Conservation (phyloP, 805 yeast species). For the Metschnikowia reukaufii region DNA sequence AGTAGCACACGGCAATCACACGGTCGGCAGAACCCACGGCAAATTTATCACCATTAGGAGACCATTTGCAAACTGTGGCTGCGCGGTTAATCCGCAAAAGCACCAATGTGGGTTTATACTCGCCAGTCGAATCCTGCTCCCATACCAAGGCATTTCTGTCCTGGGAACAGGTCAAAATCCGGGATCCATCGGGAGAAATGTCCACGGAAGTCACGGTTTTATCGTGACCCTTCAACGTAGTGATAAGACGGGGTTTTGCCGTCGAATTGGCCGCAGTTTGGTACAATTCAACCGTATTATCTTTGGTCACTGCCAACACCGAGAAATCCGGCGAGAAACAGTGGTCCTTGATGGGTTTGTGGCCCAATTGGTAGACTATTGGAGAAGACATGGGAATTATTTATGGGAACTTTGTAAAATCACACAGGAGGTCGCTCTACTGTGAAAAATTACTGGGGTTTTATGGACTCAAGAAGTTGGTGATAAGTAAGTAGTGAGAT, state of each 20-base stretch:
- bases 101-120: slow-evolving; percentile 83
- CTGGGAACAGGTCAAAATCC: slow-evolving; percentile 94
- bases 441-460: slow-evolving; percentile 8
- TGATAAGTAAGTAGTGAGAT: no score
- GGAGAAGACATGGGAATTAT: slow-evolving; percentile 24
- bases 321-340: slow-evolving; percentile 70
- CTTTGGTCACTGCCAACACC: slow-evolving; percentile 78
- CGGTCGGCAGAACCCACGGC: slow-evolving; percentile 97
- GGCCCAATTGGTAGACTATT: slow-evolving; percentile 64
- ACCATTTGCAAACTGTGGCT: slow-evolving; percentile 93
- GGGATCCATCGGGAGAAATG: slow-evolving; percentile 74
- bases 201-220: slow-evolving; percentile 94
- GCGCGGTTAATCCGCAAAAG: slow-evolving; percentile 91
- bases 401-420: neutral
- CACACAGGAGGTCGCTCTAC: slow-evolving; percentile 24
- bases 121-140: slow-evolving; percentile 64
- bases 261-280: slow-evolving; percentile 44
- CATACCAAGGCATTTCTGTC: slow-evolving; percentile 97
- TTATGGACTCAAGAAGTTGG: neutral
- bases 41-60: slow-evolving; percentile 91
- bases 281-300: slow-evolving; percentile 72
- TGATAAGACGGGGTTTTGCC: slow-evolving; percentile 56
- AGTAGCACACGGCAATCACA: slow-evolving; percentile 92
- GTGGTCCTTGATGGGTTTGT: slow-evolving; percentile 87
- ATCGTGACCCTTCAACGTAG: slow-evolving; percentile 80